Evolutionary conservation across 2,329 filamentous ascomycete species (phyloP).

Genomic region (Neopestalotiopsis clavispora): DNA sequence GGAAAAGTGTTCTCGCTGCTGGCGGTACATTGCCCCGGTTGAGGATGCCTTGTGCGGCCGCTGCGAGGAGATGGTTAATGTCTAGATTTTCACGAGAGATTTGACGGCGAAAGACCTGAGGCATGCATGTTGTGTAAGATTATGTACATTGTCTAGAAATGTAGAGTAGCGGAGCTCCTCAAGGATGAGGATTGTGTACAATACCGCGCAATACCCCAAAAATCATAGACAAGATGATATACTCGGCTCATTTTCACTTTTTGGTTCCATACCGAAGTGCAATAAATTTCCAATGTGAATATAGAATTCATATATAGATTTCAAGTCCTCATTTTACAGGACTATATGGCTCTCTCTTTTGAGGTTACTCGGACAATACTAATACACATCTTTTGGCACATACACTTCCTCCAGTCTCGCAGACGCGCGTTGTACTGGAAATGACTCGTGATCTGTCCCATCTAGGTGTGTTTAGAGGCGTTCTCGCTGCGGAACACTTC

Average conservation of each 20-base stretch:
- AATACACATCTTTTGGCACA: no score
- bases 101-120: no score
- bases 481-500: neutral
- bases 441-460: no score
- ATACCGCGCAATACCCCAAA: neutral
- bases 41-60: conserved; percentile 72
- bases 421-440: no score
- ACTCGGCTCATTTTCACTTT: neutral
- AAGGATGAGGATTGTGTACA: conserved; percentile 2
- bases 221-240: neutral
- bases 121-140: no score
- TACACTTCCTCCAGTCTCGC: no score
- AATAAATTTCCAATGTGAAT: neutral
- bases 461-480: no score
- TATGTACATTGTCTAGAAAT: neutral
- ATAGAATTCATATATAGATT: neutral
- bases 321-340: neutral
- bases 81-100: neutral
- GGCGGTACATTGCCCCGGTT: conserved; percentile 78
- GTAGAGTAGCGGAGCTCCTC: neutral
- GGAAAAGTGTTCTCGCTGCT: conserved; percentile 85
- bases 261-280: neutral
- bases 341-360: no score
- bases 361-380: no score
- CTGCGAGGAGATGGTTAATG: conserved; percentile 69